These are phyloP conservation scores for Clavariopsis aquatica DNA, from an alignment of 495 filamentous ascomycete species.

Conservation along the genomic window DNA sequence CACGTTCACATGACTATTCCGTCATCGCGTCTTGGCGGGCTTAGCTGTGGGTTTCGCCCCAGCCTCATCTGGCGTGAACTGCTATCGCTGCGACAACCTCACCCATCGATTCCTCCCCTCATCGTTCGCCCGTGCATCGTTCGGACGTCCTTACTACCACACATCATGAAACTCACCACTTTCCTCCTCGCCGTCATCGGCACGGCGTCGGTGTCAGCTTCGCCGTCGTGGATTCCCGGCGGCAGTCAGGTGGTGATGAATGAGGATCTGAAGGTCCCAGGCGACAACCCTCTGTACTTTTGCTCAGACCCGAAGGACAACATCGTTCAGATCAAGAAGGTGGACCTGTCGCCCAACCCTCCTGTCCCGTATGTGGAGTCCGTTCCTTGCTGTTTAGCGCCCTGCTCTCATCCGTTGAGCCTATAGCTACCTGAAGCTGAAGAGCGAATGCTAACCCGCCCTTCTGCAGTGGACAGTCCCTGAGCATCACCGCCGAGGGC, in stretches of 20 bases:
- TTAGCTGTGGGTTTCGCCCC: background rate
- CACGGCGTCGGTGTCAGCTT: constrained; percentile 21
- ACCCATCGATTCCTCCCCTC: background rate
- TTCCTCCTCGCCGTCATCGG: constrained; percentile 25
- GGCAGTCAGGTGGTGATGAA: constrained; percentile 40
- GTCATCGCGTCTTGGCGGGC: background rate
- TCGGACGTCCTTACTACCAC: background rate
- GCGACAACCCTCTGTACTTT: constrained; percentile 73
- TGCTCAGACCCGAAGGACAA: constrained; percentile 65
- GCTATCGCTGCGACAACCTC: background rate
- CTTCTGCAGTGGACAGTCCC: constrained; percentile 67
- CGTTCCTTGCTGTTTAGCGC: background rate
- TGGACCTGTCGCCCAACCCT: constrained; percentile 83
- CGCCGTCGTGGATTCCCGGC: constrained; percentile 25
- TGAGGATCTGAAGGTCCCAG: constrained; percentile 57
- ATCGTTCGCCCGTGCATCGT: background rate
- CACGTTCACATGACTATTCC: background rate
- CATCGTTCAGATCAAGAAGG: constrained; percentile 71
- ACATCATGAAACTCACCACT: constrained; percentile 29
- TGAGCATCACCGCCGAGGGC: constrained; percentile 77
- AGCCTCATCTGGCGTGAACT: background rate
- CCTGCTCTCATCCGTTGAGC: background rate
- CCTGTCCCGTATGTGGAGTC: constrained; percentile 70
- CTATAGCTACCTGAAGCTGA: background rate
- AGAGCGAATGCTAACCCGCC: background rate